These are phyloP conservation scores for Clathrospora elynae DNA, from an alignment of 2,329 filamentous ascomycete genomes.

Conservation along the genomic window DNA sequence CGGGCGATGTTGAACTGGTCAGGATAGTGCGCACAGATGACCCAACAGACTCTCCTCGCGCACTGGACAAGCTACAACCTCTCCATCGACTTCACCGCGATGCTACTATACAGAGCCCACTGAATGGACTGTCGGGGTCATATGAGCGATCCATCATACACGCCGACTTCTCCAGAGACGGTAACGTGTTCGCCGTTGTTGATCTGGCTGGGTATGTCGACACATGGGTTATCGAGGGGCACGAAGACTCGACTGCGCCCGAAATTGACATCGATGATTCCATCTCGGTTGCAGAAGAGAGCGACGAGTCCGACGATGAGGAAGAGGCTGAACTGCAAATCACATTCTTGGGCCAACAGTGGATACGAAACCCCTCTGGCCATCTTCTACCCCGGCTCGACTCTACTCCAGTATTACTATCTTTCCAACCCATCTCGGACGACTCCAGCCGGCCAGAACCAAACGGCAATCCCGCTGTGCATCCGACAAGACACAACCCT, in stretches of 20 bases:
- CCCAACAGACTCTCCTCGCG: slow-evolving; percentile 43
- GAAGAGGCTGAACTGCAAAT: slow-evolving; percentile 57
- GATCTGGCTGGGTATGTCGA: slow-evolving; percentile 87
- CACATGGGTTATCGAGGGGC: slow-evolving; percentile 74
- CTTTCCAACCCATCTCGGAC: slow-evolving; percentile 50
- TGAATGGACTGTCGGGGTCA: slow-evolving; percentile 69
- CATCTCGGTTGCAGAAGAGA: slow-evolving; percentile 28
- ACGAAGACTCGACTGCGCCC: slow-evolving; percentile 56
- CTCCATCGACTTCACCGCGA: slow-evolving; percentile 48
- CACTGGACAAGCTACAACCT: slow-evolving; percentile 47
- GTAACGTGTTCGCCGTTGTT: slow-evolving; percentile 75
- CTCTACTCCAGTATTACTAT: slow-evolving; percentile 52
- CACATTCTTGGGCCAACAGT: slow-evolving; percentile 66
- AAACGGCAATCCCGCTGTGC: slow-evolving; percentile 56
- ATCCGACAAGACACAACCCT: slow-evolving; percentile 57
- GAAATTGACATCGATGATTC: slow-evolving; percentile 48
- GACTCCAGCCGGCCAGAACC: slow-evolving; percentile 33
- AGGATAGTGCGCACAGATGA: slow-evolving; percentile 54
- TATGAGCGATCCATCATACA: slow-evolving; percentile 80
- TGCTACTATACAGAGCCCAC: slow-evolving; percentile 37
- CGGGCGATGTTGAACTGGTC: slow-evolving; percentile 54
- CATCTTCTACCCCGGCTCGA: slow-evolving; percentile 54
- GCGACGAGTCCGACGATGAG: slow-evolving; percentile 49
- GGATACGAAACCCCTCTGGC: slow-evolving; percentile 75
- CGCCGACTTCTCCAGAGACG: slow-evolving; percentile 78